A percentile compares a stretch with the other conserved stretches of the same genome.
Evolutionary conservation across 176 grass and related monocot genomes (phyloP).

Genomic region (Saccharum spontaneum): DNA sequence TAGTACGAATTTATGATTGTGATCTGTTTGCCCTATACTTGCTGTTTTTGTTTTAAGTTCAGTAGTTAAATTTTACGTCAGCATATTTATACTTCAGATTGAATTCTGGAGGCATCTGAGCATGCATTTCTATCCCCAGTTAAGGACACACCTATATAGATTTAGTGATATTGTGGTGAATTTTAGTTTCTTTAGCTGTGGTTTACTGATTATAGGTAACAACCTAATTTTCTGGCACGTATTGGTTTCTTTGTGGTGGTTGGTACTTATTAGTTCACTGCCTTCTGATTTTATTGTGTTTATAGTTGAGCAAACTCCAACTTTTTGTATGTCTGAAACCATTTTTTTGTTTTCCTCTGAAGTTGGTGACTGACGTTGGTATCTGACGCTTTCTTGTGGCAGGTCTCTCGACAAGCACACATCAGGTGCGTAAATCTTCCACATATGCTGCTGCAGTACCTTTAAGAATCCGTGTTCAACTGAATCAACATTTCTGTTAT

Average conservation of each 20-base stretch:
- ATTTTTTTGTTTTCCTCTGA: not conserved
- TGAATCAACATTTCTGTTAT: not conserved
- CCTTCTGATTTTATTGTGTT: constrained; percentile 14
- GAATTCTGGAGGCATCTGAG: not conserved
- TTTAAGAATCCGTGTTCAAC: not conserved
- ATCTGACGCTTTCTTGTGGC: constrained; percentile 33
- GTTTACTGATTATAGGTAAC: not conserved
- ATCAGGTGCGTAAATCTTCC: constrained; percentile 51
- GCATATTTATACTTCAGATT: not conserved
- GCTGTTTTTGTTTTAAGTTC: not conserved
- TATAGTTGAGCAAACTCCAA: constrained; percentile 32
- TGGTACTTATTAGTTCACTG: constrained; percentile 26
- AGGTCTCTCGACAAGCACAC: constrained; percentile 70
- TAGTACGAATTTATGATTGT: not conserved
- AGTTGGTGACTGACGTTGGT: constrained; percentile 34
- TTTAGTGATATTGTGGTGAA: constrained; percentile 6
- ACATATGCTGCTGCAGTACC: not conserved
- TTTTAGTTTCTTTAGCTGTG: not conserved
- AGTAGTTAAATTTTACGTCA: constrained; percentile 12
- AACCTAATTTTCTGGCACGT: constrained; percentile 1
- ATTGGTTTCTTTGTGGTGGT: not conserved
- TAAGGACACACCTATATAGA: not conserved
- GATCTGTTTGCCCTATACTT: not conserved
- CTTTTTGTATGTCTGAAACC: not conserved
- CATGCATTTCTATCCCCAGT: not conserved